Evolutionary conservation across 768 basidiomycete genomes (phyloP).

Genomic region (Phaeotremella skinneri): DNA sequence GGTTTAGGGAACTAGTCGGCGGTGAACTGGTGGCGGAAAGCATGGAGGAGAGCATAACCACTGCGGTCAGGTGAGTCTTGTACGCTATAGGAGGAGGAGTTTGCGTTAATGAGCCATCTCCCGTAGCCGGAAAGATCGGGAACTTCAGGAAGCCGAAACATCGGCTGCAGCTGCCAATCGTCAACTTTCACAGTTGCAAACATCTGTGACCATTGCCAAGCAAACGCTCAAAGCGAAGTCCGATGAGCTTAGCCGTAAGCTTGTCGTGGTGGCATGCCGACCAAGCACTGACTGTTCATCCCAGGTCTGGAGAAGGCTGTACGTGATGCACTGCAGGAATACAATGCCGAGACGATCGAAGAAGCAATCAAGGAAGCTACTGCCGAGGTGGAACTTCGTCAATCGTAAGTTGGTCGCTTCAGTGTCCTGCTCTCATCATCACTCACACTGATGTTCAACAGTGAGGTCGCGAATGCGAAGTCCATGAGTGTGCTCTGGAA

Average conservation of each 20-base stretch:
- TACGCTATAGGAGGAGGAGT: background rate
- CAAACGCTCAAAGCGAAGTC: conserved; percentile 63
- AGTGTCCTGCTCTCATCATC: background rate
- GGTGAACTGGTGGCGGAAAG: conserved; percentile 61
- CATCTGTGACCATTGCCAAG: conserved; percentile 62
- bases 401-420: conserved; percentile 18
- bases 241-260: conserved; percentile 64
- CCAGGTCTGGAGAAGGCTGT: conserved; percentile 63
- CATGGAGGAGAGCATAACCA: conserved; percentile 72
- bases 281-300: background rate
- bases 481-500: conserved; percentile 28
- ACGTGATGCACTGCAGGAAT: conserved; percentile 42
- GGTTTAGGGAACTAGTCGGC: conserved; percentile 67
- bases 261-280: background rate
- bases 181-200: conserved; percentile 64
- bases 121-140: conserved; percentile 66
- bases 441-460: background rate
- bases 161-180: conserved; percentile 58
- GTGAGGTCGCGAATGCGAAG: conserved; percentile 23
- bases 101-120: background rate
- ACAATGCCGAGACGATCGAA: conserved; percentile 39
- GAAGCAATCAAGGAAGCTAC: conserved; percentile 47
- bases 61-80: conserved; percentile 59
- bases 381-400: conserved; percentile 40
- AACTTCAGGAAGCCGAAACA: conserved; percentile 57